A percentile compares a stretch with the other conserved stretches of the same genome.
These are phyloP conservation scores for Gremmenia infestans DNA, from an alignment of 2,329 filamentous ascomycete species.

Conservation along the genomic window DNA sequence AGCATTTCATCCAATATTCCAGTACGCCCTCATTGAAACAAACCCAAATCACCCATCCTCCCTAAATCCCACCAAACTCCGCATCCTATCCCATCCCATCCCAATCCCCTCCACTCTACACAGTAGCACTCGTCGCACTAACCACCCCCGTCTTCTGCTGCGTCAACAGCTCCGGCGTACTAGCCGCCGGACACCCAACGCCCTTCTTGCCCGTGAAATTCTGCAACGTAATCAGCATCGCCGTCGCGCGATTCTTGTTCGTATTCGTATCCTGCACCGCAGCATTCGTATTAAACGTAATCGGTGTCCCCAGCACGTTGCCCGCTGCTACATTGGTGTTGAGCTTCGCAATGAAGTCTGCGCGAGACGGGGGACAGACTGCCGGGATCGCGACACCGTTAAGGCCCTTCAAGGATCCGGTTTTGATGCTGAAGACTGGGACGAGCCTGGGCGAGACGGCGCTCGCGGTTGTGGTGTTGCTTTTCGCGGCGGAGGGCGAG, in stretches of 20 bases:
- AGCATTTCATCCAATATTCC: too few species aligned
- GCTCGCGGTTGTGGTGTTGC: constrained; percentile 52
- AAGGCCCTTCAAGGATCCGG: constrained; percentile 10
- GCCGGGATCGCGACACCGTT: constrained; percentile 13
- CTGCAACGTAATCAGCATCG: constrained; percentile 16
- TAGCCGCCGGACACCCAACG: constrained; percentile 13
- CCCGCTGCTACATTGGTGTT: constrained; percentile 14
- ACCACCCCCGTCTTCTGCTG: constrained; percentile 13
- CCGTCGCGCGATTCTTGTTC: constrained; percentile 11
- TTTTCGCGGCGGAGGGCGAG: constrained; percentile 1
- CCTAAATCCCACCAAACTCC: too few species aligned
- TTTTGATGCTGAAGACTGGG: constrained; percentile 13
- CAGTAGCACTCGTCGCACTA: too few species aligned
- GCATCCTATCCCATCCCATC: too few species aligned
- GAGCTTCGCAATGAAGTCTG: constrained; percentile 11
- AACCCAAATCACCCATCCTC: too few species aligned
- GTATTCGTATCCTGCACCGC: constrained; percentile 6
- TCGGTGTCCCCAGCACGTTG: constrained; percentile 13
- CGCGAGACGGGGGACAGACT: constrained; percentile 11
- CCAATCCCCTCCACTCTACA: too few species aligned
- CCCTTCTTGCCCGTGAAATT: constrained; percentile 13
- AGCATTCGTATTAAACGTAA: constrained; percentile 12
- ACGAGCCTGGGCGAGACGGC: constrained; percentile 10
- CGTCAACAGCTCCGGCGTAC: constrained; percentile 9
- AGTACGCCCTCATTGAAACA: too few species aligned